phyloP scores from a whole-genome alignment of 2,329 filamentous ascomycete species.

The Chrysoporthe deuterocubensis region DNA sequence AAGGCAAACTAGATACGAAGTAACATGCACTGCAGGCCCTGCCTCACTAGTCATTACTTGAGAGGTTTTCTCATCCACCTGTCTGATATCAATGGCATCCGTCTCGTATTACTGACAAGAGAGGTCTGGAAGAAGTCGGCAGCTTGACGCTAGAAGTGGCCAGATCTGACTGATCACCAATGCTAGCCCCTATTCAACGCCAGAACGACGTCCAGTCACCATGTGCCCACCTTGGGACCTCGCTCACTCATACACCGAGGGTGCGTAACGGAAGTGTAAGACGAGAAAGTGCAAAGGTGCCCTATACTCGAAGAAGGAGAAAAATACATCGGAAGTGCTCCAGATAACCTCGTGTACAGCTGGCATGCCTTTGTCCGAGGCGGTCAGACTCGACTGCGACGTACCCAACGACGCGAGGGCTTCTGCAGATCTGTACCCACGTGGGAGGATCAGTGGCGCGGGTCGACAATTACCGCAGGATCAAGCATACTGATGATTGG shows the following conservation, averaged over 20 bases:
- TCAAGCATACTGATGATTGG: not conserved
- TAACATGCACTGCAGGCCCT: not conserved
- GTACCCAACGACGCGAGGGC: not conserved
- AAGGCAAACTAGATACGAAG: conserved; percentile 29
- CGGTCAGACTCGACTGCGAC: no score
- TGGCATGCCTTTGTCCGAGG: not conserved
- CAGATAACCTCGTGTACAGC: not conserved
- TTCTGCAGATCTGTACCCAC: not conserved
- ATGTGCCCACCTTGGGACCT: not conserved
- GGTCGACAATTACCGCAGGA: not conserved
- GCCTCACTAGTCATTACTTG: not conserved
- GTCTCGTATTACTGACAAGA: conserved; percentile 2
- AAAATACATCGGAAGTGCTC: no score
- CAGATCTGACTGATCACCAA: not conserved
- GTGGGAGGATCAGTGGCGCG: not conserved
- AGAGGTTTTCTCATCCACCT: not conserved
- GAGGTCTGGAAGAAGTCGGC: not conserved
- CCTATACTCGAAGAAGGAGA: not conserved
- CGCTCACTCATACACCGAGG: not conserved
- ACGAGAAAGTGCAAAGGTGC: not conserved
- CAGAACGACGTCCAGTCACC: not conserved
- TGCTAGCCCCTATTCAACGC: not conserved
- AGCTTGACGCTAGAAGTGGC: not conserved
- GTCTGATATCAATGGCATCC: not conserved
- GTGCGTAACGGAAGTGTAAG: not conserved